phyloP scores from a whole-genome alignment of 441 rosid species.

The Erodium texanum region DNA sequence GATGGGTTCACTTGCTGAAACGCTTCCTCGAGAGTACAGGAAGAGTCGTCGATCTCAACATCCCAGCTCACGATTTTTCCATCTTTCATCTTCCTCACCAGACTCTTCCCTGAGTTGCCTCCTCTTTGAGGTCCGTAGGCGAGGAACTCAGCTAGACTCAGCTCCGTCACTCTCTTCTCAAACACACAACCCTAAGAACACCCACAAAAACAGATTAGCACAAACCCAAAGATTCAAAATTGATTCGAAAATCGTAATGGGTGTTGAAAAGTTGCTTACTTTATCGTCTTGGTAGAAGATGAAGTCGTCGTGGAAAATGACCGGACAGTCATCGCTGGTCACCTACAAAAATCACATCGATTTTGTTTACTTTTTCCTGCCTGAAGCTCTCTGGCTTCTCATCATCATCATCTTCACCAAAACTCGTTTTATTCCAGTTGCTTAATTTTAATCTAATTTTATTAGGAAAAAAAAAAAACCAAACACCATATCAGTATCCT shows the following conservation, averaged over 20 bases:
- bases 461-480: no score
- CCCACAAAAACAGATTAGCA: neutral
- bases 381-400: no score
- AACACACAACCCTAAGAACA: slow-evolving; percentile 45
- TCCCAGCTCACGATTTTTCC: slow-evolving; percentile 62
- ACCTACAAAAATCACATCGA: slow-evolving; percentile 48
- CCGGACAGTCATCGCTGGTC: slow-evolving; percentile 76
- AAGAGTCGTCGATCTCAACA: slow-evolving; percentile 57
- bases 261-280: slow-evolving; percentile 34
- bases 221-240: no score
- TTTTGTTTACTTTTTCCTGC: slow-evolving; percentile 21
- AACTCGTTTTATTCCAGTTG: no score
- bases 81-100: slow-evolving; percentile 63
- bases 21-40: slow-evolving; percentile 71
- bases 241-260: neutral
- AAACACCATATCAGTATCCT: no score
- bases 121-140: slow-evolving; percentile 63
- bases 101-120: slow-evolving; percentile 39
- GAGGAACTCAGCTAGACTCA: slow-evolving; percentile 52
- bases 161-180: slow-evolving; percentile 69
- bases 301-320: slow-evolving; percentile 82
- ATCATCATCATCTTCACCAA: slow-evolving; percentile 12
- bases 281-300: slow-evolving; percentile 62
- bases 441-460: no score
- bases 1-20: slow-evolving; percentile 56